These are phyloP conservation scores for Coniochaeta sp. DNA, from an alignment of 2,329 filamentous ascomycete genomes.

Conservation along the genomic window DNA sequence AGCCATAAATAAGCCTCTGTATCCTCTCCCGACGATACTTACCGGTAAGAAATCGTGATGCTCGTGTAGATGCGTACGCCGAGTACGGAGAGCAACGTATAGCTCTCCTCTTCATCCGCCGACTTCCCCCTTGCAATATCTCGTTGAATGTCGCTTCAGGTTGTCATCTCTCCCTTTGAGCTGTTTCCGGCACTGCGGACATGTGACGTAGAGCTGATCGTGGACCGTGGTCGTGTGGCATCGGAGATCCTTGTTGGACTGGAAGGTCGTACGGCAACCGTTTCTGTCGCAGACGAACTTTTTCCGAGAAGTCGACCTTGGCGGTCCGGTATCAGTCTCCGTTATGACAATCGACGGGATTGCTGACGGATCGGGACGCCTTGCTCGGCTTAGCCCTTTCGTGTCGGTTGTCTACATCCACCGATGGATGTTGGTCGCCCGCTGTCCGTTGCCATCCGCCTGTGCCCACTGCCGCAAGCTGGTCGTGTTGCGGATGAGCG, in stretches of 20 bases:
- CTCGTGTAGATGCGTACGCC: conserved; percentile 72
- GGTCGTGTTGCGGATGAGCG: background rate
- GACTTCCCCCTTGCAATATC: background rate
- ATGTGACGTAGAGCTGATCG: background rate
- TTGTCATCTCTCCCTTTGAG: conserved; percentile 1
- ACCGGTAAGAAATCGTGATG: conserved; percentile 84
- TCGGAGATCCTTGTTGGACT: background rate
- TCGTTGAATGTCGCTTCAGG: conserved; percentile 1
- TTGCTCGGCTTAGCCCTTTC: too few species aligned
- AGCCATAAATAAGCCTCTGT: too few species aligned
- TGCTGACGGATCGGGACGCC: too few species aligned
- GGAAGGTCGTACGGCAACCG: background rate
- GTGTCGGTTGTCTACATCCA: too few species aligned
- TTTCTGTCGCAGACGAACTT: background rate
- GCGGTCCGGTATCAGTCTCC: background rate
- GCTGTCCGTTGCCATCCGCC: background rate
- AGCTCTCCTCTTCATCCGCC: too few species aligned
- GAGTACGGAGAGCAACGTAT: too few species aligned
- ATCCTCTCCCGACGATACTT: too few species aligned
- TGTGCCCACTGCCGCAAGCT: background rate
- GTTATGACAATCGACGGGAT: background rate
- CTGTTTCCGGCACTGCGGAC: background rate
- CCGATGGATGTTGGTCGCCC: background rate
- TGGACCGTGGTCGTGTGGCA: background rate
- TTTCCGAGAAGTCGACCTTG: too few species aligned